Evolutionary conservation across 106 monocot species (phyloP).

Genomic region (Dendrobium catenatum): DNA sequence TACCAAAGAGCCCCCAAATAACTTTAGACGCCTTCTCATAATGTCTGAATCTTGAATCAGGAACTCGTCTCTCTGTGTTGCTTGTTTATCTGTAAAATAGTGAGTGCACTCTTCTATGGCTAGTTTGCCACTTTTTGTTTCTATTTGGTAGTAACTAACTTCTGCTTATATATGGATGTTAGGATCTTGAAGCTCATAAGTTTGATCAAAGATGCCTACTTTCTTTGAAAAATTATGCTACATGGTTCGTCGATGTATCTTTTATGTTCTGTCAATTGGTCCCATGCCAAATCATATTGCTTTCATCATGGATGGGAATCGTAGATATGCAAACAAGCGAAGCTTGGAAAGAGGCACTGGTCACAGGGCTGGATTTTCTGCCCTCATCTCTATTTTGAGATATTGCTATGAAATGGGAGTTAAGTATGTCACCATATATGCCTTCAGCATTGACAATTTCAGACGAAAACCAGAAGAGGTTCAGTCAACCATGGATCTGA

Average conservation of each 20-base stretch:
- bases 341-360: conserved; percentile 4
- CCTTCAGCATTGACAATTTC: conserved; percentile 61
- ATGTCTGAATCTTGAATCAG: too few species aligned
- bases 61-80: too few species aligned
- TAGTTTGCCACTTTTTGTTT: not conserved
- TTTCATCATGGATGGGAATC: conserved; percentile 58
- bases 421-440: conserved; percentile 32
- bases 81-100: not conserved
- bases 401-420: conserved; percentile 44
- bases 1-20: too few species aligned
- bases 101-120: not conserved
- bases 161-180: not conserved
- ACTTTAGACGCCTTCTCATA: too few species aligned
- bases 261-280: conserved; percentile 4
- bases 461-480: conserved; percentile 32
- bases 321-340: conserved; percentile 26
- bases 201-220: not conserved
- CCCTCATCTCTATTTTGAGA: conserved; percentile 17
- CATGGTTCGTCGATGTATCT: conserved; percentile 2
- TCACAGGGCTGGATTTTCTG: conserved; percentile 21
- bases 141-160: not conserved
- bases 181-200: not conserved
- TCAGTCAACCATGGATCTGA: conserved; percentile 23
- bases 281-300: conserved; percentile 41
- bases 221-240: not conserved